These are phyloP conservation scores for Fraxinus xanthoxyloides DNA, from an alignment of 305 asterid species.

Conservation along the genomic window DNA sequence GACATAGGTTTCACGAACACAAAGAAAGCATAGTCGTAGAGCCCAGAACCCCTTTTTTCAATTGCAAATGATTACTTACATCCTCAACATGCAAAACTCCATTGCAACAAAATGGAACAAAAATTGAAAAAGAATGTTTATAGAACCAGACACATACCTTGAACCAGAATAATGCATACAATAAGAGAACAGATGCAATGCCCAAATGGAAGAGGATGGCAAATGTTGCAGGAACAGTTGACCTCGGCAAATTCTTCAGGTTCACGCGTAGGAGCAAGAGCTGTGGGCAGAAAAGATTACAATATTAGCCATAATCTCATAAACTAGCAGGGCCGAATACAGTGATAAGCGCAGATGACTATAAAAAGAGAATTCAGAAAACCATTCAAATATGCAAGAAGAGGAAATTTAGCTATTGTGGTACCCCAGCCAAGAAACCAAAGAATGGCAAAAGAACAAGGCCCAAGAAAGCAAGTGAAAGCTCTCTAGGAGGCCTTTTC, in stretches of 20 bases:
- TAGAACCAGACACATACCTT: slow-evolving; percentile 53
- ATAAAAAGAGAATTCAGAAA: neutral
- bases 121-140: neutral
- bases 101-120: neutral
- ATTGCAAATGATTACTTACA: neutral
- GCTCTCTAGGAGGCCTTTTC: slow-evolving; percentile 77
- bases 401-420: slow-evolving; percentile 2
- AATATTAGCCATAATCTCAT: slow-evolving; percentile 15
- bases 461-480: slow-evolving; percentile 73
- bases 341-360: neutral
- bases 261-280: slow-evolving; percentile 68
- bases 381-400: slow-evolving; percentile 4
- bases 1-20: neutral
- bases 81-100: neutral
- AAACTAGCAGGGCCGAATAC: slow-evolving; percentile 2
- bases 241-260: slow-evolving; percentile 73
- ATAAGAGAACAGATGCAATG: slow-evolving; percentile 77
- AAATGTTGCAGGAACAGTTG: slow-evolving; percentile 66
- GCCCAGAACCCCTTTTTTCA: neutral
- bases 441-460: slow-evolving; percentile 71
- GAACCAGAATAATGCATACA: slow-evolving; percentile 81
- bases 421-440: slow-evolving; percentile 89
- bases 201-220: slow-evolving; percentile 80
- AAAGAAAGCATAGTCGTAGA: neutral
- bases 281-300: slow-evolving; percentile 36